These are phyloP conservation scores for Aspergillus clavatus DNA, from an alignment of 2,329 filamentous ascomycete genomes.

Conservation along the genomic window DNA sequence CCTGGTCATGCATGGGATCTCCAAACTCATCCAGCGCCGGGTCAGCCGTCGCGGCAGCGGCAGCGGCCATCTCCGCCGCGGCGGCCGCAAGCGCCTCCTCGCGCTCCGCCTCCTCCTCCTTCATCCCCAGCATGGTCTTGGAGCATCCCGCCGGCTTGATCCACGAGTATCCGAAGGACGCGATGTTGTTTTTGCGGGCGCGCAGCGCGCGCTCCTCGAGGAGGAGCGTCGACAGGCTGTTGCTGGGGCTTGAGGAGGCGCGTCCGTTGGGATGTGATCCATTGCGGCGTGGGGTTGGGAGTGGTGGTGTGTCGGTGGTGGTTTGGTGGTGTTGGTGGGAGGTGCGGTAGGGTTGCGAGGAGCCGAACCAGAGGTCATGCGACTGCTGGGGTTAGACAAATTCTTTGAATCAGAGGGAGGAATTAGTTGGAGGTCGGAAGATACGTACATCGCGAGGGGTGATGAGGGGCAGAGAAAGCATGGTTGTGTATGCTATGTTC, in stretches of 20 bases:
- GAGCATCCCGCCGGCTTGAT: slow-evolving; percentile 79
- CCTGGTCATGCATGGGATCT: slow-evolving; percentile 4
- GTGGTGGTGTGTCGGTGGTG: slow-evolving; percentile 3
- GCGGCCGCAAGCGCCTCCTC: slow-evolving; percentile 77
- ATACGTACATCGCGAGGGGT: slow-evolving; percentile 63
- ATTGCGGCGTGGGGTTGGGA: slow-evolving; percentile 9
- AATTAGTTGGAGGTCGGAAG: neutral
- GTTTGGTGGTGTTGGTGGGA: slow-evolving; percentile 17
- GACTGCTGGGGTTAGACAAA: slow-evolving; percentile 46
- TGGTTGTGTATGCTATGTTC: too few species aligned
- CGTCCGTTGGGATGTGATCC: slow-evolving; percentile 22
- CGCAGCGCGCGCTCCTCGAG: slow-evolving; percentile 73
- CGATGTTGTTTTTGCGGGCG: slow-evolving; percentile 72
- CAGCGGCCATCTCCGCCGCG: slow-evolving; percentile 65
- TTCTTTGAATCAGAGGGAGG: slow-evolving; percentile 4
- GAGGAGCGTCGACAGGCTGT: slow-evolving; percentile 62
- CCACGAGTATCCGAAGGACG: slow-evolving; percentile 85
- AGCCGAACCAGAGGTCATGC: slow-evolving; percentile 69
- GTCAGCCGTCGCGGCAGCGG: slow-evolving; percentile 59
- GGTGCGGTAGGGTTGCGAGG: slow-evolving; percentile 49
- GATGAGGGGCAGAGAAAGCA: slow-evolving; percentile 64
- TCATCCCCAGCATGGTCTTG: slow-evolving; percentile 85
- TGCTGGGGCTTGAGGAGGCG: slow-evolving; percentile 49
- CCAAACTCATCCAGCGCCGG: slow-evolving; percentile 32
- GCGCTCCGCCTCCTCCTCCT: slow-evolving; percentile 82